Conservation (phyloP, 345 rosid species). For the Litchi chinensis region DNA sequence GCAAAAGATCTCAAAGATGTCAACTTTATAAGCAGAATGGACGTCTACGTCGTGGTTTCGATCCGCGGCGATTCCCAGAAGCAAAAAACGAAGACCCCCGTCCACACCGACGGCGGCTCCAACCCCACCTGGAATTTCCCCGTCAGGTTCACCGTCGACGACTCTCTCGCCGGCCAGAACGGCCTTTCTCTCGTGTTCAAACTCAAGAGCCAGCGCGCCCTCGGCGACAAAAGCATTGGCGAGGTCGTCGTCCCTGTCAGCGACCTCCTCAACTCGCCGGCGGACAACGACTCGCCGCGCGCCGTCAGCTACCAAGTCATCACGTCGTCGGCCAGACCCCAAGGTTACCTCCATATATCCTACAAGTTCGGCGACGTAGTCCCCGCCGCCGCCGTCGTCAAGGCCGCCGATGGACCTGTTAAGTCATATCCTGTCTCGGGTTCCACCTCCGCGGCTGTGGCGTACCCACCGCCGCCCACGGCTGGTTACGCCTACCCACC, state of each 20-base stretch:
- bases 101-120: conserved; percentile 50
- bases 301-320: conserved; percentile 66
- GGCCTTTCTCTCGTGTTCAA: conserved; percentile 52
- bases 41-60: conserved; percentile 66
- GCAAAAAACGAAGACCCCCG: conserved; percentile 48
- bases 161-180: conserved; percentile 49
- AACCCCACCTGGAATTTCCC: conserved; percentile 75
- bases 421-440: conserved; percentile 21
- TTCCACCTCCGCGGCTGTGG: background rate
- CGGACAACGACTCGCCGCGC: conserved; percentile 30
- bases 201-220: conserved; percentile 63
- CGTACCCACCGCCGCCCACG: conserved; percentile 13
- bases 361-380: conserved; percentile 51
- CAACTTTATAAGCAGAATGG: conserved; percentile 75
- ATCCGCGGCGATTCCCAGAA: conserved; percentile 52
- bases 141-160: conserved; percentile 53
- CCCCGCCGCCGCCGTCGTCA: background rate
- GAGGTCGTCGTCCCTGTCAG: conserved; percentile 71
- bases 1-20: conserved; percentile 73
- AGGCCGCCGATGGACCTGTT: background rate
- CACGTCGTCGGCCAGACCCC: conserved; percentile 62
- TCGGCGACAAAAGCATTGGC: conserved; percentile 75
- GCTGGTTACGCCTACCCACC: conserved; percentile 31
- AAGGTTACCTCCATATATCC: conserved; percentile 70
- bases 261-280: conserved; percentile 50